These are phyloP conservation scores for Russula sp. DNA, from an alignment of 768 basidiomycete genomes.

Conservation along the genomic window DNA sequence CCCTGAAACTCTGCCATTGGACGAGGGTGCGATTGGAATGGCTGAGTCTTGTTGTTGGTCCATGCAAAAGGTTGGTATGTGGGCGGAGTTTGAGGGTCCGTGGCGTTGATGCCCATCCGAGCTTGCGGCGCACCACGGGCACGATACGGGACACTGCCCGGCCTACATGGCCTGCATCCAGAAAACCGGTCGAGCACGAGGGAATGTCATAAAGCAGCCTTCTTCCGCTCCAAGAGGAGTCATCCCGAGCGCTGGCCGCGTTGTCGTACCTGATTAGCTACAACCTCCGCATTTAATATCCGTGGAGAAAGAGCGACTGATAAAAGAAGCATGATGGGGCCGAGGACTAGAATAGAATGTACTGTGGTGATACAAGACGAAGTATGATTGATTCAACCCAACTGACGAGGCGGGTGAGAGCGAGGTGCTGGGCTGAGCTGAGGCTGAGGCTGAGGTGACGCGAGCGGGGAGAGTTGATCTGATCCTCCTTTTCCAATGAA, in stretches of 20 bases:
- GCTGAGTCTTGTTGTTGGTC: constrained; percentile 8
- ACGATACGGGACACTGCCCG: too few species aligned
- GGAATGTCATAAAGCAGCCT: not conserved
- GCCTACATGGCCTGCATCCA: too few species aligned
- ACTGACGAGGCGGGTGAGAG: not conserved
- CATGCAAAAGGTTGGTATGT: not conserved
- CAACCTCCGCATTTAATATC: not conserved
- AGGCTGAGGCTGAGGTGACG: constrained; percentile 5
- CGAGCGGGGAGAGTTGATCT: not conserved
- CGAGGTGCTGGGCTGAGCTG: constrained; percentile 9
- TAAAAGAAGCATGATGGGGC: not conserved
- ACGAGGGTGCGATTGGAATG: constrained; percentile 44
- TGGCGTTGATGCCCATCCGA: not conserved
- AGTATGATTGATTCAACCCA: too few species aligned
- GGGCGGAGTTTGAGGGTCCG: not conserved
- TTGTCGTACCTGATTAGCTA: not conserved
- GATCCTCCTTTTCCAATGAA: constrained; percentile 26
- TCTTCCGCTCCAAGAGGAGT: not conserved
- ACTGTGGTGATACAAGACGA: too few species aligned
- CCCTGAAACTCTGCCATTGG: constrained; percentile 59
- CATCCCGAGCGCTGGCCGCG: not conserved
- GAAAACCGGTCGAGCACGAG: too few species aligned
- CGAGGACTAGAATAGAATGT: not conserved
- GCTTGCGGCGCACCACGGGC: too few species aligned
- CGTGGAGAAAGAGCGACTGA: not conserved